Conservation (phyloP, 2,329 filamentous ascomycete species). For the Juglanconis sp. region DNA sequence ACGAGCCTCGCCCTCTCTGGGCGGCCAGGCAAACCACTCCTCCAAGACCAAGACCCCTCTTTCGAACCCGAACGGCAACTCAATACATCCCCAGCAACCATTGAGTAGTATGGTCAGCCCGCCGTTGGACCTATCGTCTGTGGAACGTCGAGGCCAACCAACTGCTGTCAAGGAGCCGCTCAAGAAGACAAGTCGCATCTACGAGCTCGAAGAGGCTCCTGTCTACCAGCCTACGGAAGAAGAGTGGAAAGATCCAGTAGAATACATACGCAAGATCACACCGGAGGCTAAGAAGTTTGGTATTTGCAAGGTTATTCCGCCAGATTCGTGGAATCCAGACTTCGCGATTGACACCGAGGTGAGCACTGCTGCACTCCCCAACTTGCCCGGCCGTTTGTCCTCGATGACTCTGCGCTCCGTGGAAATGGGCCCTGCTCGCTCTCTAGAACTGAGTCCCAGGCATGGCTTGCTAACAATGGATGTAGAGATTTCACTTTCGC, state of each 20-base stretch:
- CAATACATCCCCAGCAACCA: conserved; percentile 46
- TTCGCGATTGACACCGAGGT: conserved; percentile 98
- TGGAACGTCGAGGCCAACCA: conserved; percentile 85
- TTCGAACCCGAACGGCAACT: conserved; percentile 49
- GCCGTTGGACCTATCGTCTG: conserved; percentile 79
- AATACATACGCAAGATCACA: conserved; percentile 88
- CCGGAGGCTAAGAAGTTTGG: conserved; percentile 84
- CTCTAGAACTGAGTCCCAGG: too few relatives aligned
- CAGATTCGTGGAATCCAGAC: conserved; percentile 87
- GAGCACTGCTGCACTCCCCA: conserved; percentile 29
- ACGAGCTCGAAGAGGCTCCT: conserved; percentile 84
- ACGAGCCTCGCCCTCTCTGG: conserved; percentile 49
- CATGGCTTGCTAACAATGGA: conserved; percentile 3
- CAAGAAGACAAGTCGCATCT: conserved; percentile 76
- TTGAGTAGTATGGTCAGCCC: conserved; percentile 55
- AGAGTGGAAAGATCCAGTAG: conserved; percentile 91
- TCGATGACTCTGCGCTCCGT: background rate
- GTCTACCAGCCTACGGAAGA: conserved; percentile 88
- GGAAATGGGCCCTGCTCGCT: background rate
- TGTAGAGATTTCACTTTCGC: conserved; percentile 90
- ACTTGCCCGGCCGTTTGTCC: background rate
- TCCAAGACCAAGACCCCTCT: conserved; percentile 47
- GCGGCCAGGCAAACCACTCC: conserved; percentile 28
- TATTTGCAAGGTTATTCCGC: conserved; percentile 93
- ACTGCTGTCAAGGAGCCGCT: conserved; percentile 71